phyloP scores from a whole-genome alignment of 2,329 filamentous ascomycete genomes.

The Diplocarpon rosae region DNA sequence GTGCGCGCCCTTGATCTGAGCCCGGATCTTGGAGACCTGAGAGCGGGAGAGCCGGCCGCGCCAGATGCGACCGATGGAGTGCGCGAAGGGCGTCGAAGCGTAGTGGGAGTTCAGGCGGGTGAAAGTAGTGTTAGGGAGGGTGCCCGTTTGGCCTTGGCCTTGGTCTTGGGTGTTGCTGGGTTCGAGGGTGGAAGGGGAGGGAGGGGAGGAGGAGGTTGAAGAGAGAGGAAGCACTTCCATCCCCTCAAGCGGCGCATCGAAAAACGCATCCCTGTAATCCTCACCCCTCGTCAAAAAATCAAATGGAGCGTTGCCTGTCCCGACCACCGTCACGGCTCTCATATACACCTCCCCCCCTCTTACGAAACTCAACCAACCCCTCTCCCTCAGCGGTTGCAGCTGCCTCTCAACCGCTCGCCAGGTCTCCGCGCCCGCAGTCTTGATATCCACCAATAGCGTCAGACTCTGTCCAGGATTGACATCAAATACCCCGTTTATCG shows the following conservation, averaged over 20 bases:
- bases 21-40: conserved; percentile 34
- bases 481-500: conserved; percentile 44
- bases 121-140: conserved; percentile 29
- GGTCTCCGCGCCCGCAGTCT: conserved; percentile 42
- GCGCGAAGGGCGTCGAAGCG: conserved; percentile 46
- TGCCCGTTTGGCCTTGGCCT: conserved; percentile 33
- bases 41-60: conserved; percentile 34
- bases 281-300: conserved; percentile 40
- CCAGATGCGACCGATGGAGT: conserved; percentile 39
- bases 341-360: conserved; percentile 38
- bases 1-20: conserved; percentile 38
- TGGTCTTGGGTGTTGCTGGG: not conserved
- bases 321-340: conserved; percentile 56
- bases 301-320: conserved; percentile 53
- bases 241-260: conserved; percentile 49
- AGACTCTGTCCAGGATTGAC: conserved; percentile 41
- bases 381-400: conserved; percentile 46
- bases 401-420: conserved; percentile 43
- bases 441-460: conserved; percentile 59
- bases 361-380: conserved; percentile 45
- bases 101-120: conserved; percentile 52
- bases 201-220: not conserved
- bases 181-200: too few relatives aligned
- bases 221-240: conserved; percentile 19
- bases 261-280: conserved; percentile 51